phyloP scores from a whole-genome alignment of 257 asterid genomes.

The Fraxinus cuspidata region DNA sequence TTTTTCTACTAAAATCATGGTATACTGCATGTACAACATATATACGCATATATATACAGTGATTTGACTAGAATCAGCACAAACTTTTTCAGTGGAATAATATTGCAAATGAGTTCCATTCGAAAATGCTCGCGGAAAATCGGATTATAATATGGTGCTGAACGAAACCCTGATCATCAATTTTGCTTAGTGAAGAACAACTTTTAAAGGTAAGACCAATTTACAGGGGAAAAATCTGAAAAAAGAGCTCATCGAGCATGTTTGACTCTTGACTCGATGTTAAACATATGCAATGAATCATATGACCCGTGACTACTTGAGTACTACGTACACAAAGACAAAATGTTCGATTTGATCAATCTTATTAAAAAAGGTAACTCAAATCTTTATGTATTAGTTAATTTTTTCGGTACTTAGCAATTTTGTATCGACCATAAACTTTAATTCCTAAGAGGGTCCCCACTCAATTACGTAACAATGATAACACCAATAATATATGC shows the following conservation, averaged over 20 bases:
- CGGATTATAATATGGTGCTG: background rate
- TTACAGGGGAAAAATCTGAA: background rate
- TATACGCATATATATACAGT: background rate
- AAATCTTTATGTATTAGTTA: no score
- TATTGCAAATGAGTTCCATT: background rate
- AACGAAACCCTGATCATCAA: background rate
- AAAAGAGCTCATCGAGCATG: background rate
- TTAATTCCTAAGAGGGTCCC: background rate
- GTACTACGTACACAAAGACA: background rate
- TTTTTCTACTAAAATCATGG: background rate
- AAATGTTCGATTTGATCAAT: slow-evolving; percentile 1
- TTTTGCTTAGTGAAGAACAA: background rate
- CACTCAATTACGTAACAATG: background rate
- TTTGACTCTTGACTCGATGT: background rate
- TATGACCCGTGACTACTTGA: background rate
- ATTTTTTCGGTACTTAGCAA: no score
- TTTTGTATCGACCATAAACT: background rate
- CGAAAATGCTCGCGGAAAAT: background rate
- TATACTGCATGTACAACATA: background rate
- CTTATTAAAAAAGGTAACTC: background rate
- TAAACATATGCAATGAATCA: background rate
- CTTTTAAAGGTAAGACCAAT: background rate
- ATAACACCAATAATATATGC: background rate
- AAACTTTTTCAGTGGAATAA: background rate
- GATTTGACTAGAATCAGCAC: background rate